A percentile compares a stretch with the other conserved stretches of the same genome.
phyloP scores from a whole-genome alignment of 2,329 filamentous ascomycete genomes.

The Ophiostoma fasciatum region DNA sequence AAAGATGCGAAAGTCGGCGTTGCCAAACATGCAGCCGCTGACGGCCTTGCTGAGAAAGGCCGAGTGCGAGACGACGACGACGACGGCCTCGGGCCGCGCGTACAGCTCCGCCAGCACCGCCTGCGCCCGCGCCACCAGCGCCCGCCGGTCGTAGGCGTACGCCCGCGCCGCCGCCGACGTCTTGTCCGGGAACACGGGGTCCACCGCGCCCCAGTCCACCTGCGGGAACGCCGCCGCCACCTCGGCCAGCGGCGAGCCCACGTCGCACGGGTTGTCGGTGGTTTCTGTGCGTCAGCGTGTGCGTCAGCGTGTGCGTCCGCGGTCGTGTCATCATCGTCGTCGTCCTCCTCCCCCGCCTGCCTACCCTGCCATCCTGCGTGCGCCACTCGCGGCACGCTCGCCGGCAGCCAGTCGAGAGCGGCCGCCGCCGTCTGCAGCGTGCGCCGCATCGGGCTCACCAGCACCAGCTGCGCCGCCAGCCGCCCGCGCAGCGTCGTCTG shows the following conservation, averaged over 20 bases:
- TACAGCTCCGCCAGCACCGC: conserved; percentile 33
- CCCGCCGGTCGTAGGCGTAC: conserved; percentile 38
- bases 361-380: conserved; percentile 51
- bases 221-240: conserved; percentile 35
- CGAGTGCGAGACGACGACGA: conserved; percentile 51
- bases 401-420: conserved; percentile 42
- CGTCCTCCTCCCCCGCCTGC: background rate
- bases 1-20: conserved; percentile 51
- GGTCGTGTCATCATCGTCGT: background rate
- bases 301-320: conserved; percentile 9
- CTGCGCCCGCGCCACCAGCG: conserved; percentile 41
- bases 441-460: conserved; percentile 50
- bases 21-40: conserved; percentile 39
- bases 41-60: conserved; percentile 46
- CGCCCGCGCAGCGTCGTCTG: conserved; percentile 25
- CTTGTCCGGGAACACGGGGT: conserved; percentile 50
- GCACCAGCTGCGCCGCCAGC: conserved; percentile 35
- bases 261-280: conserved; percentile 44
- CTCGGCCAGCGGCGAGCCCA: conserved; percentile 31
- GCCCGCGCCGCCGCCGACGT: conserved; percentile 26
- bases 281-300: too few relatives aligned
- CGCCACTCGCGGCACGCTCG: conserved; percentile 37
- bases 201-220: conserved; percentile 41
- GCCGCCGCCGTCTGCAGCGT: conserved; percentile 49
- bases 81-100: conserved; percentile 40